phyloP scores from a whole-genome alignment of 2,329 filamentous ascomycete species.

The Alternaria consortialis region DNA sequence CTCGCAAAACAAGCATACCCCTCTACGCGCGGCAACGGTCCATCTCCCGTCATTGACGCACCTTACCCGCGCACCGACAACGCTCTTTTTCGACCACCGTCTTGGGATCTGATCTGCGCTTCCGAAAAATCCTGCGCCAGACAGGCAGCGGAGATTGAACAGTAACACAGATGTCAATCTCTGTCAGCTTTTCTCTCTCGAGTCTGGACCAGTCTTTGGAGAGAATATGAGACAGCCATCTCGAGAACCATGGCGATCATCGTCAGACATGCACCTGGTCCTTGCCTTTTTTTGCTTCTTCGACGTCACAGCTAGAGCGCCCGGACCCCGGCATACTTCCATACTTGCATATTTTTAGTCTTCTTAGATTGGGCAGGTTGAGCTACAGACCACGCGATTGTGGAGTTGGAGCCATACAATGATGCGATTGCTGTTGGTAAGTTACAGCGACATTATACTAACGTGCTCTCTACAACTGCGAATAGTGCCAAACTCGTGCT shows the following conservation, averaged over 20 bases:
- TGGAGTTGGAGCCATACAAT: background rate
- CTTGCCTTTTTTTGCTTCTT: constrained; percentile 3
- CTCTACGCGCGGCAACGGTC: constrained; percentile 31
- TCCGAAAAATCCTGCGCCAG: background rate
- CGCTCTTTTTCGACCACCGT: constrained; percentile 24
- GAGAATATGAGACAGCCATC: background rate
- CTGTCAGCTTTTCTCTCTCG: background rate
- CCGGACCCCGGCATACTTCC: background rate
- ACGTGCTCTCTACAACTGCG: background rate
- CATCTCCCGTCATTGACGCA: constrained; percentile 25
- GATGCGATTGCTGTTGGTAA: background rate
- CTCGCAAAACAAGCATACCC: constrained; percentile 24
- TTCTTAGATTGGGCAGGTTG: background rate
- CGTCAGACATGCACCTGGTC: background rate
- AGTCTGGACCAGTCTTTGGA: constrained; percentile 4
- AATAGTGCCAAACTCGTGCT: too few species aligned
- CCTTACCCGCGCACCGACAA: constrained; percentile 26
- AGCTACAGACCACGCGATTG: background rate
- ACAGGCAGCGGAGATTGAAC: constrained; percentile 1
- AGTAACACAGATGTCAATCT: constrained; percentile 3
- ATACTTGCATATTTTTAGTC: background rate
- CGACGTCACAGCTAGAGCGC: background rate
- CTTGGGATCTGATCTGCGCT: constrained; percentile 23
- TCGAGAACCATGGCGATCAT: background rate
- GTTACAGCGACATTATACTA: background rate